These are phyloP conservation scores for Plasmodium gonderi DNA, from an alignment of 169 alveolate genomes.

Conservation along the genomic window DNA sequence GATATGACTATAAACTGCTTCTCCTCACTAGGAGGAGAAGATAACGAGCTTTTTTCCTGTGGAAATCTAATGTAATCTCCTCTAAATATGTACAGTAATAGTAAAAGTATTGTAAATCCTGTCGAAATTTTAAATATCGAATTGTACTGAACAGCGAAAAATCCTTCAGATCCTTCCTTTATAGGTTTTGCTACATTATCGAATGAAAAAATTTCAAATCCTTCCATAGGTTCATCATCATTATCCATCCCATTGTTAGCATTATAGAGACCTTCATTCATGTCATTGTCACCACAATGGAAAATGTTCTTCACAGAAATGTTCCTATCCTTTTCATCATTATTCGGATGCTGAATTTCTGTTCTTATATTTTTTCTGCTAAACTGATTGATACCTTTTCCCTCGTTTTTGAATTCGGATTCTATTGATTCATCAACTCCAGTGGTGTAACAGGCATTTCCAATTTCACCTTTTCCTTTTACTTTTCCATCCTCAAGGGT, in stretches of 20 bases:
- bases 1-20: conserved; percentile 66
- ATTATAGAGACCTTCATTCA: no score
- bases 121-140: conserved; percentile 84
- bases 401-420: no score
- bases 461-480: neutral
- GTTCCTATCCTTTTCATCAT: neutral
- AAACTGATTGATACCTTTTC: no score
- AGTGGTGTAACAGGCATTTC: no score
- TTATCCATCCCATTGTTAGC: neutral
- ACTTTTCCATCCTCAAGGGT: neutral
- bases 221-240: neutral
- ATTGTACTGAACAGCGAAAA: conserved; percentile 88
- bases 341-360: neutral
- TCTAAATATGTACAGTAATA: conserved; percentile 79
- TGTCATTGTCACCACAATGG: no score
- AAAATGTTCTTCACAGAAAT: no score
- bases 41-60: neutral
- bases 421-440: no score
- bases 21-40: conserved; percentile 14
- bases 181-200: conserved; percentile 84
- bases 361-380: no score
- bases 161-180: conserved; percentile 91
- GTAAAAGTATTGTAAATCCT: conserved; percentile 76
- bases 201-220: conserved; percentile 13
- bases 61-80: conserved; percentile 74